Evolutionary conservation across 1,284 basidiomycete species (phyloP).

Genomic region (Cryptococcus sp.): DNA sequence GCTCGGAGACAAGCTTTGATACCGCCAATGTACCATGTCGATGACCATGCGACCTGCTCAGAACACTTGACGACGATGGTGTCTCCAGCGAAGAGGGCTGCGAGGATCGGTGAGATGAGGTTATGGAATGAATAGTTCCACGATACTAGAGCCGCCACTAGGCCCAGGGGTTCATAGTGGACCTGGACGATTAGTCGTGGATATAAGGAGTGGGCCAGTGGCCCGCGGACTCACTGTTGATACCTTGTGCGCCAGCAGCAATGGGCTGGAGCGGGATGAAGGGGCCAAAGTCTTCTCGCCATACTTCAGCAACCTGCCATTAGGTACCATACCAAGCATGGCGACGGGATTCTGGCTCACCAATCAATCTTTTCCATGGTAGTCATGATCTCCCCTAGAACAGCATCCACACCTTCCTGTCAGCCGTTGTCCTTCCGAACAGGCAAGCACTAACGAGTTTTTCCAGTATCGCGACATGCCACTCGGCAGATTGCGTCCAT

Average conservation of each 20-base stretch:
- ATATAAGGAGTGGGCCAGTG: not conserved
- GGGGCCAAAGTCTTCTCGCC: slow-evolving; percentile 71
- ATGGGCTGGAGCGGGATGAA: slow-evolving; percentile 64
- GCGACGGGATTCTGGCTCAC: slow-evolving; percentile 9
- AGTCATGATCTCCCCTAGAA: slow-evolving; percentile 81
- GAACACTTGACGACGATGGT: slow-evolving; percentile 88
- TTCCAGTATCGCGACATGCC: slow-evolving; percentile 92
- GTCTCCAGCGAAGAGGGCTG: slow-evolving; percentile 85
- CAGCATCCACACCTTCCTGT: slow-evolving; percentile 74
- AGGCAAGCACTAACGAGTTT: slow-evolving; percentile 66
- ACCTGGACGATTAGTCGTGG: slow-evolving; percentile 53
- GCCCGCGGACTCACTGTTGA: slow-evolving; percentile 37
- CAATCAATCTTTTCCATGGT: slow-evolving; percentile 80
- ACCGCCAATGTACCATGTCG: slow-evolving; percentile 72
- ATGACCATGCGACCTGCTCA: slow-evolving; percentile 85
- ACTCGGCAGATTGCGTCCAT: slow-evolving; percentile 77
- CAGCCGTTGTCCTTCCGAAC: not conserved
- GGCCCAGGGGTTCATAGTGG: slow-evolving; percentile 87
- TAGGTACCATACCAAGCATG: slow-evolving; percentile 2
- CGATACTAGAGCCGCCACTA: slow-evolving; percentile 86
- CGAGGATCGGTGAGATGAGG: slow-evolving; percentile 85
- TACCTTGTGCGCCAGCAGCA: slow-evolving; percentile 80
- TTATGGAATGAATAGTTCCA: slow-evolving; percentile 79
- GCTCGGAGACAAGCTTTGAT: slow-evolving; percentile 68
- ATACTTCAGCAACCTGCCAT: slow-evolving; percentile 66